Conservation (phyloP, 441 rosid genomes). For the Populus trichocarpa region DNA sequence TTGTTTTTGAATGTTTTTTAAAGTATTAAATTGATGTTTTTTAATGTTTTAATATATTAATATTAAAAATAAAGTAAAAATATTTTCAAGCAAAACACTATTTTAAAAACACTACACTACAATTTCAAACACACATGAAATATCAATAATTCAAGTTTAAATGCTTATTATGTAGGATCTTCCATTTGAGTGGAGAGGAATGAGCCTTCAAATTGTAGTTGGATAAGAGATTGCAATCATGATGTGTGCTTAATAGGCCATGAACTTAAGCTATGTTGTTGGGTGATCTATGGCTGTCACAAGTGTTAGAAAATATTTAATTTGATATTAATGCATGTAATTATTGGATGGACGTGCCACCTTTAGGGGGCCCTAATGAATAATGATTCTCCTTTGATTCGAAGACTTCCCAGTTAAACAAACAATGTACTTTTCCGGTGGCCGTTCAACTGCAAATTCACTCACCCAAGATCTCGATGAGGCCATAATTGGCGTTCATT, state of each 20-base stretch:
- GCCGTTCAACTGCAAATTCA: not conserved
- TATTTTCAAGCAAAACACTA: no score
- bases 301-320: not conserved
- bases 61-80: no score
- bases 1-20: no score
- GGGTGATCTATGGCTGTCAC: constrained; percentile 25
- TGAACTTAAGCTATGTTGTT: constrained; percentile 9
- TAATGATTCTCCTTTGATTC: not conserved
- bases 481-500: not conserved
- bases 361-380: not conserved
- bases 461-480: not conserved
- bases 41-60: no score
- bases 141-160: no score
- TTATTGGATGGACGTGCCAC: not conserved
- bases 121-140: no score
- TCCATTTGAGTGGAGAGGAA: not conserved
- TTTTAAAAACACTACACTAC: no score
- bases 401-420: not conserved
- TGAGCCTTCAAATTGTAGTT: not conserved
- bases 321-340: not conserved
- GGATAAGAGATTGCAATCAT: constrained; percentile 8
- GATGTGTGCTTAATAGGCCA: not conserved
- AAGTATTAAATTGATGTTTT: no score
- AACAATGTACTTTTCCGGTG: not conserved
- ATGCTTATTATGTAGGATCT: not conserved